Base-by-base conservation (phyloP, 805 yeast species). In the Metschnikowia matae region DNA sequence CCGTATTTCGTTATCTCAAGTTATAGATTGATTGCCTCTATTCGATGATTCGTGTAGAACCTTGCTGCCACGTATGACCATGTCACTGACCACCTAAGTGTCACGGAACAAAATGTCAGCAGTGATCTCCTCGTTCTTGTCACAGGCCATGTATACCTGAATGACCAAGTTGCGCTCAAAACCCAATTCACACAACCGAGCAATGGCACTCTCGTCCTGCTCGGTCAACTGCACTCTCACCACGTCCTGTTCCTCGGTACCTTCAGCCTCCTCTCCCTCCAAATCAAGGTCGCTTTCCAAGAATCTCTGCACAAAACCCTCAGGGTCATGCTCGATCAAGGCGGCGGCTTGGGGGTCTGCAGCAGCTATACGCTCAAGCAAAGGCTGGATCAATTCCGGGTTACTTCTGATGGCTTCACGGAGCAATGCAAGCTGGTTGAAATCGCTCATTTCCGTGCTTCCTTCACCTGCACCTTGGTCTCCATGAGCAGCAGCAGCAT, bases 131-230 rank as follows among this genome's bases (percentile, higher is more conserved):
- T 94, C 99, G 70, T 94, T 89, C 73, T 90, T 92, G 63, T 94
- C 99, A 70, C 99, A 94, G 39, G 98, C 98, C 78, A 94, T 84
- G 73, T 89, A 94, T 31, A 95, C 96, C 73, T 91, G 96, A 53
- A 90, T 82, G 41, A 88, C 99, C 50, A 86, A 74, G 58, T 84
- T 79, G 58, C 96, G 81, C 58, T 89, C 96, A 62, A 94, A 94
- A 0, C 99, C 99, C 57, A 94, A 77, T 68, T 87, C 97, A 67
- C 96, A 86, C 57, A 94, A 78, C 65, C 99, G 82, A 55, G 79
- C 78, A 56, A 94, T 88, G n/a, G 98, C 96, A 53, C 78, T 88
- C 63, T 87, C 85, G 64, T 94, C 99, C 60, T 84, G 94, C 50
- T 80, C 83, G 6, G 96, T 80, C 51, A 94, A 71, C 55, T 74